phyloP scores from a whole-genome alignment of 306 rosid species.

The Quercus engelmannii region DNA sequence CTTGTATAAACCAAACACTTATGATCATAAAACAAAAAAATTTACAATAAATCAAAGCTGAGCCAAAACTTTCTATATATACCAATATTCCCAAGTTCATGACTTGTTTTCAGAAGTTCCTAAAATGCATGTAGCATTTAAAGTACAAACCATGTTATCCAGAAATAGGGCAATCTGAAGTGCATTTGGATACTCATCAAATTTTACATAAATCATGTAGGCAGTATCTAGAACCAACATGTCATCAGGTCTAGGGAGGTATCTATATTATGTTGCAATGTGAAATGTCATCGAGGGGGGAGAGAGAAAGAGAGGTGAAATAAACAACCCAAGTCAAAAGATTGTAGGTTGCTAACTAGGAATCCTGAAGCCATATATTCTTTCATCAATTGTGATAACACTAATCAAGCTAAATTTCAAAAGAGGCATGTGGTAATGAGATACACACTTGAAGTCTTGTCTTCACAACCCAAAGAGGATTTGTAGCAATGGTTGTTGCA shows the following conservation, averaged over 20 bases:
- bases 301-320: not conserved
- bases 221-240: conserved; percentile 88
- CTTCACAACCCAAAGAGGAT: conserved; percentile 96
- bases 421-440: conserved; percentile 5
- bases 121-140: not conserved
- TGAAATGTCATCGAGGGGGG: not conserved
- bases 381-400: not conserved
- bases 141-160: conserved; percentile 66
- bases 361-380: too few relatives aligned
- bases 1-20: not conserved
- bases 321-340: not conserved
- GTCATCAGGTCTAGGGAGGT: conserved; percentile 95
- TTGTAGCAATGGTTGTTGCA: conserved; percentile 72
- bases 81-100: not conserved
- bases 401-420: not conserved
- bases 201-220: conserved; percentile 61
- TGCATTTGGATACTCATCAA: conserved; percentile 85
- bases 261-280: conserved; percentile 42
- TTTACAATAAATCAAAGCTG: not conserved
- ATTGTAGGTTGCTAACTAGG: not conserved
- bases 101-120: not conserved
- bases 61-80: not conserved
- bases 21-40: not conserved
- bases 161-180: conserved; percentile 87
- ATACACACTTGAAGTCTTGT: conserved; percentile 78